Conservation (phyloP, 2,329 filamentous ascomycete genomes). For the Diaporthe australafricana region DNA sequence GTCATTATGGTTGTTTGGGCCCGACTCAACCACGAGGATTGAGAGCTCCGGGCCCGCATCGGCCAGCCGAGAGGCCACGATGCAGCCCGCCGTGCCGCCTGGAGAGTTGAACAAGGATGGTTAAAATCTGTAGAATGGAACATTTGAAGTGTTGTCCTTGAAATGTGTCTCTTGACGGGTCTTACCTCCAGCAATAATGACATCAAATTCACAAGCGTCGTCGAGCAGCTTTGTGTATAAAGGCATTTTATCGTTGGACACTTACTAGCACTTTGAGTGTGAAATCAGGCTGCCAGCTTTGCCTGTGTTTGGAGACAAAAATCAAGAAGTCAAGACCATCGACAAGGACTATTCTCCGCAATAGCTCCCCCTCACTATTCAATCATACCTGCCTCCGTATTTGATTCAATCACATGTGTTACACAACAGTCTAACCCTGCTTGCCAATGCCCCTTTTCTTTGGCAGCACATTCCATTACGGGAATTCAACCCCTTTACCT, state of each 20-base stretch:
- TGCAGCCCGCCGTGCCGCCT: constrained; percentile 61
- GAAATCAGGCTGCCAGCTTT: neutral
- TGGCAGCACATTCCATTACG: neutral
- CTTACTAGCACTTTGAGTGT: no score
- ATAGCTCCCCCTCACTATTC: neutral
- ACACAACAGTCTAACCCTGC: neutral
- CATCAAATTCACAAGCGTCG: constrained; percentile 51
- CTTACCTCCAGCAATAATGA: constrained; percentile 51
- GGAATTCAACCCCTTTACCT: neutral
- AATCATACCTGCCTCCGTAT: neutral
- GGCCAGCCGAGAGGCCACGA: constrained; percentile 62
- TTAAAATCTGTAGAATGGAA: neutral
- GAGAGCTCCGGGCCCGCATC: constrained; percentile 60
- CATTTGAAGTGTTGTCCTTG: no score
- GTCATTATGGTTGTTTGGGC: constrained; percentile 64
- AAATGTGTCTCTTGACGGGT: neutral
- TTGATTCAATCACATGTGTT: neutral
- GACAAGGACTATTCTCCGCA: neutral
- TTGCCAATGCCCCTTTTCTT: neutral
- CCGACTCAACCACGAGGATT: constrained; percentile 66
- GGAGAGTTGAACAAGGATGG: neutral
- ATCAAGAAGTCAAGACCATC: neutral
- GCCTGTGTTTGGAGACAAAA: no score
- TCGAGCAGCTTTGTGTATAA: constrained; percentile 41
- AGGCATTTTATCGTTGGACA: neutral